A percentile compares a stretch with the other conserved stretches of the same genome.
phyloP scores from a whole-genome alignment of 352 stramenopile genomes.

The Phytopythium montanum region DNA sequence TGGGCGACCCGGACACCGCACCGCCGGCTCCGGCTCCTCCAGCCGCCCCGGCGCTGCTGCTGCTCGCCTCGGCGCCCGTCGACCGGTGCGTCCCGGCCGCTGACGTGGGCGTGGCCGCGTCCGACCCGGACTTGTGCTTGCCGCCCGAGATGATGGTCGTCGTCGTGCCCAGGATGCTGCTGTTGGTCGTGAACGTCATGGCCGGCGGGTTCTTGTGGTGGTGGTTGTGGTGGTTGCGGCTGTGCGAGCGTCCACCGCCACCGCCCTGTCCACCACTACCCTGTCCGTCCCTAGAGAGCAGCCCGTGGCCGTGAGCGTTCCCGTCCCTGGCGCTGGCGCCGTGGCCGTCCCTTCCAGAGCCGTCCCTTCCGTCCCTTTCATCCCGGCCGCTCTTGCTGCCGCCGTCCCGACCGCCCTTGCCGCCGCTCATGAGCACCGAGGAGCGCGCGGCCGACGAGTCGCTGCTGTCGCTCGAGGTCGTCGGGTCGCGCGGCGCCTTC shows the following conservation, averaged over 20 bases:
- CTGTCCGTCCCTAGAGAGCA: no score
- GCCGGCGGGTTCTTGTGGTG: neutral
- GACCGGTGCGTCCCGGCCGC: neutral
- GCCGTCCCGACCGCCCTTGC: no score
- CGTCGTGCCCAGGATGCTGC: slow-evolving; percentile 23
- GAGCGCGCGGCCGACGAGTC: slow-evolving; percentile 2
- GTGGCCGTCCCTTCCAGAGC: no score
- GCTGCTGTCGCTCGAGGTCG: neutral
- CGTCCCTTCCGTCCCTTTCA: no score
- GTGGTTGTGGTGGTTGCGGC: slow-evolving; percentile 4
- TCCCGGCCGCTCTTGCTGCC: neutral
- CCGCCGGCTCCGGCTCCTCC: neutral
- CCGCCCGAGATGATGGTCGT: slow-evolving; percentile 23
- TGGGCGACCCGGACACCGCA: neutral
- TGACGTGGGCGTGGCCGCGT: slow-evolving; percentile 10
- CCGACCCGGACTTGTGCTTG: slow-evolving; percentile 7
- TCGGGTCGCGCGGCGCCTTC: slow-evolving; percentile 4
- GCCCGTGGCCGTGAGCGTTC: no score
- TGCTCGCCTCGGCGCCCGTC: slow-evolving; percentile 3
- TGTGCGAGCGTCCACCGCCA: neutral
- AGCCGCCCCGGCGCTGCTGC: slow-evolving; percentile 10
- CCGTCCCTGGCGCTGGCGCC: no score
- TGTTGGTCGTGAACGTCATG: slow-evolving; percentile 34
- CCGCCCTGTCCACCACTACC: no score
- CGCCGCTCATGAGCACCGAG: slow-evolving; percentile 7